Base-by-base conservation (phyloP, 2,329 filamentous ascomycete genomes). In the Venturia asperata region DNA sequence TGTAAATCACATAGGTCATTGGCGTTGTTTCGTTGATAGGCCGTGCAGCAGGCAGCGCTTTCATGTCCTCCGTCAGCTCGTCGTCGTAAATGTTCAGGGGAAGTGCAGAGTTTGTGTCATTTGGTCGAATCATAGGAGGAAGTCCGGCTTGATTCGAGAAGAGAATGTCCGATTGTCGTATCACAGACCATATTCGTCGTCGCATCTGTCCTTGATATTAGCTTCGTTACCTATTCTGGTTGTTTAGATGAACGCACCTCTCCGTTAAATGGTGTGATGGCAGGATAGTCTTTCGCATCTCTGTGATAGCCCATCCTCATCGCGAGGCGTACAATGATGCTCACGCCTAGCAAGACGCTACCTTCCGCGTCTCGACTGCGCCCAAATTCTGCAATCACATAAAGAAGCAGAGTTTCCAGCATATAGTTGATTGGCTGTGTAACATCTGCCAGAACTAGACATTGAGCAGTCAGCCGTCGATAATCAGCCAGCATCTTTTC, bases 51-150 rank as follows among this genome's bases (percentile, higher is more conserved):
- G 90, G 90, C 11, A 93, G 75, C 9, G 81, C 77, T 68, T 87
- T 88, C 68, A 85, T 88, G 27, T 85, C 83, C 3, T 88, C 86
- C 60, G 86, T 83, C 47, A 94, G 87, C 69, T 93, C 90, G 68
- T 92, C 89, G 69, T 94, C 90, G 72, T 90, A 90, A 19, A 93
- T 82, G 71, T 93, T 94, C 65, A 86, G 84, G 0, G 90, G 90
- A 6, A 90, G 77, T 69, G 88, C 82, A 0, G 89, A 88, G 71
- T 94, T 91, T 65, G 86, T 91, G 71, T 92, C 87, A 61, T 88
- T 82, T 15, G 88, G 83, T 68, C 88, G 84, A 34, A 92, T 87
- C 82, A 92, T 91, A 5, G 78, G 77, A 27, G 80, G 81, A 30
- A 84, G 69, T 17, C 82, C 83, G 67, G 84, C 79, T 71, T 91